phyloP scores from a whole-genome alignment of 345 rosid species.

The Streptanthus diversifolius region DNA sequence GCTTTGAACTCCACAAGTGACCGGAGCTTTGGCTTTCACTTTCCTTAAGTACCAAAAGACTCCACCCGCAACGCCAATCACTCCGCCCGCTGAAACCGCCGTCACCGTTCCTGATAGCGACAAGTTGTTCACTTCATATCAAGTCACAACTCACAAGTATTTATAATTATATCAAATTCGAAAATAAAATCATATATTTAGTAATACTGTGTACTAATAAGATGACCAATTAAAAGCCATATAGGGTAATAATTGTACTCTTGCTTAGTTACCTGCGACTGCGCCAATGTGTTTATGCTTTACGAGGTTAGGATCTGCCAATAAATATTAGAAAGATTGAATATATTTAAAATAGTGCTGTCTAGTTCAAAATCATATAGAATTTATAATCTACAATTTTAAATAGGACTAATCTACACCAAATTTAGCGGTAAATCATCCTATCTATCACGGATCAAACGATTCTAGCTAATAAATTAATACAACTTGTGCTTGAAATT shows the following conservation, averaged over 20 bases:
- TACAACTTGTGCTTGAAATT: not conserved
- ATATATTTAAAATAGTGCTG: too few species aligned
- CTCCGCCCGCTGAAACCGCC: slow-evolving; percentile 75
- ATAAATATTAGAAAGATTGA: not conserved
- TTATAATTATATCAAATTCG: not conserved
- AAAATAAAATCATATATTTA: not conserved
- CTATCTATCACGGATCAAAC: not conserved
- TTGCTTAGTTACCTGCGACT: slow-evolving; percentile 23
- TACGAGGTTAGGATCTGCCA: slow-evolving; percentile 23
- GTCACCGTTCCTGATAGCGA: slow-evolving; percentile 54
- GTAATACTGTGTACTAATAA: not conserved
- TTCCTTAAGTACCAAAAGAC: slow-evolving; percentile 68
- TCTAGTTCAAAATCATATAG: too few species aligned
- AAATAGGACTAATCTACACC: too few species aligned
- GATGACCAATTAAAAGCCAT: not conserved
- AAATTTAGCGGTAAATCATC: not conserved
- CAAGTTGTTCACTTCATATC: not conserved
- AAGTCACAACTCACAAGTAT: not conserved
- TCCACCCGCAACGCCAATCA: slow-evolving; percentile 66
- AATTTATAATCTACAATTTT: not conserved
- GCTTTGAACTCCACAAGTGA: slow-evolving; percentile 87
- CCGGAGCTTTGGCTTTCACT: slow-evolving; percentile 75
- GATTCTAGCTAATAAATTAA: not conserved
- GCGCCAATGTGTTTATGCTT: slow-evolving; percentile 32
- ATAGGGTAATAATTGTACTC: not conserved